Conservation (phyloP, 2,329 filamentous ascomycete species). For the Helotiales sp. region DNA sequence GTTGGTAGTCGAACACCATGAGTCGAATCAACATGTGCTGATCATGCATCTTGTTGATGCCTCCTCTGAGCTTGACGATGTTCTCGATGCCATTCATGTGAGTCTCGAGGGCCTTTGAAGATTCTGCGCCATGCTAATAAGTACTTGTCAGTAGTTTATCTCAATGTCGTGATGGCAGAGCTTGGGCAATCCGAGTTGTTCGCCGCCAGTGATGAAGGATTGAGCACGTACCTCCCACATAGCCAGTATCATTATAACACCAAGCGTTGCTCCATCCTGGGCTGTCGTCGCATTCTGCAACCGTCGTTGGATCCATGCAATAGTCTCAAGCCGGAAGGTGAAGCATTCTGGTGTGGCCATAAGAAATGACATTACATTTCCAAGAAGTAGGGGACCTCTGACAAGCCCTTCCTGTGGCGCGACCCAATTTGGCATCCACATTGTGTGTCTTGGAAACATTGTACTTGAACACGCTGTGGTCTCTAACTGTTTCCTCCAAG, state of each 20-base stretch:
- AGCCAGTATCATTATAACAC: not conserved
- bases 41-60: not conserved
- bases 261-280: not conserved
- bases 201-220: not conserved
- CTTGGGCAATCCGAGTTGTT: too few species aligned
- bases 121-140: not conserved
- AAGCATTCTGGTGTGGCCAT: conserved; percentile 4
- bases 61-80: not conserved
- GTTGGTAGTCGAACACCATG: not conserved
- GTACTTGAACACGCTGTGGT: not conserved
- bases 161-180: not conserved
- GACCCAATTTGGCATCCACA: conserved; percentile 4
- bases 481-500: not conserved
- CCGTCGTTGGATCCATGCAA: not conserved
- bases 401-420: not conserved
- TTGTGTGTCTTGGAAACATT: not conserved
- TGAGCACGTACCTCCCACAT: conserved; percentile 3
- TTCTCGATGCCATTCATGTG: conserved; percentile 4
- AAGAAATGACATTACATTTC: conserved; percentile 3
- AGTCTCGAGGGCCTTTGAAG: not conserved
- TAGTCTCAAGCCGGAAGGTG: not conserved
- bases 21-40: conserved; percentile 1
- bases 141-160: not conserved
- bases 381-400: not conserved
- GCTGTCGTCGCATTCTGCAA: not conserved